phyloP scores from a whole-genome alignment of 495 filamentous ascomycete genomes.

The Penicillium macrosclerotiorum region DNA sequence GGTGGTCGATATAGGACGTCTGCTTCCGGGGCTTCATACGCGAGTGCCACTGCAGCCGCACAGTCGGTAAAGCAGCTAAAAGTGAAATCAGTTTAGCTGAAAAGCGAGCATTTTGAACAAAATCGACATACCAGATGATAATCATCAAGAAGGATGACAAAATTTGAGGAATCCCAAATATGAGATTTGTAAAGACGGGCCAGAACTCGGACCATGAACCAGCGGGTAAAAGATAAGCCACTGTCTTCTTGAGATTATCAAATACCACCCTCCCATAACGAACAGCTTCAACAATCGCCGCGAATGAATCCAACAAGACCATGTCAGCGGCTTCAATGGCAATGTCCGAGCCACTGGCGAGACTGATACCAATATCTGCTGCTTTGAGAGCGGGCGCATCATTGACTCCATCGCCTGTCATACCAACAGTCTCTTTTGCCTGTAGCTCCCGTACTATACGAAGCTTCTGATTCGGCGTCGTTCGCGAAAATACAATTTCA shows the following conservation, averaged over 20 bases:
- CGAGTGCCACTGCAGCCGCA: slow-evolving; percentile 56
- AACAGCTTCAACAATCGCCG: slow-evolving; percentile 65
- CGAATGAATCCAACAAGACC: slow-evolving; percentile 66
- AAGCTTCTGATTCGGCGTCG: slow-evolving; percentile 72
- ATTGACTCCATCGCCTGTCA: slow-evolving; percentile 61
- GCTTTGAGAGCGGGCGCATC: slow-evolving; percentile 57
- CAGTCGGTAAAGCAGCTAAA: slow-evolving; percentile 61
- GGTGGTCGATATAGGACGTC: slow-evolving; percentile 62
- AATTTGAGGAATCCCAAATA: slow-evolving; percentile 67
- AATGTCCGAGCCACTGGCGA: slow-evolving; percentile 50
- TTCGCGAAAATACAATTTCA: slow-evolving; percentile 69
- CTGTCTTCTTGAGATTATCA: slow-evolving; percentile 57
- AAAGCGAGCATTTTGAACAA: neutral
- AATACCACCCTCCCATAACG: slow-evolving; percentile 48
- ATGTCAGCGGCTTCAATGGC: slow-evolving; percentile 71
- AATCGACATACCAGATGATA: slow-evolving; percentile 57
- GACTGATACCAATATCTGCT: slow-evolving; percentile 14
- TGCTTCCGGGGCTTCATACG: slow-evolving; percentile 57
- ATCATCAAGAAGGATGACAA: slow-evolving; percentile 69
- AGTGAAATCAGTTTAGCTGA: neutral
- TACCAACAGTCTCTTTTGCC: slow-evolving; percentile 42
- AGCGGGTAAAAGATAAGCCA: slow-evolving; percentile 57
- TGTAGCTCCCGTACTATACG: slow-evolving; percentile 70
- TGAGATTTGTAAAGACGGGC: slow-evolving; percentile 66
- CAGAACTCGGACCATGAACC: slow-evolving; percentile 66